phyloP scores from a whole-genome alignment of 1,284 basidiomycete species.

The Irpex sp. region DNA sequence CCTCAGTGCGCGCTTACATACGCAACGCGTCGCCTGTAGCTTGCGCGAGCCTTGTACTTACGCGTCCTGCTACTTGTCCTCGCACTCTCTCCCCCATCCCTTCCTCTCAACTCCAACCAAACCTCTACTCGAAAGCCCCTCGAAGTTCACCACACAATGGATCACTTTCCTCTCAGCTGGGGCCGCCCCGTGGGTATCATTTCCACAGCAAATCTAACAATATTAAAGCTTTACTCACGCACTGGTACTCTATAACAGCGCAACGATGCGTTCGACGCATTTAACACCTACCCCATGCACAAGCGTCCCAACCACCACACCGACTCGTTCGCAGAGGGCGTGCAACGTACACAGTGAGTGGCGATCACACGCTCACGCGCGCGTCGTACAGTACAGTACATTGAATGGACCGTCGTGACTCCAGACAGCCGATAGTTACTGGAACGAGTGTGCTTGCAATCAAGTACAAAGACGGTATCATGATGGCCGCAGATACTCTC shows the following conservation, averaged over 20 bases:
- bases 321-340: conserved; percentile 55
- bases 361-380: background rate
- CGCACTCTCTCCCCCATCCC: background rate
- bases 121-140: background rate
- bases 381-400: background rate
- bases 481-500: conserved; percentile 99
- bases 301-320: conserved; percentile 44
- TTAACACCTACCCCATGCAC: conserved; percentile 69
- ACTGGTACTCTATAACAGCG: conserved; percentile 37
- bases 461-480: conserved; percentile 93
- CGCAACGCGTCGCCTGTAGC: conserved; percentile 5
- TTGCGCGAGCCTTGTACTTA: conserved; percentile 2
- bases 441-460: conserved; percentile 94
- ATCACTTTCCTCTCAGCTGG: conserved; percentile 79
- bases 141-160: conserved; percentile 41
- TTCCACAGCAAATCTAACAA: background rate
- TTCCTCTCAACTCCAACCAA: background rate
- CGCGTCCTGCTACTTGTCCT: conserved; percentile 1
- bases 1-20: conserved; percentile 11
- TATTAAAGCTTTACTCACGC: background rate
- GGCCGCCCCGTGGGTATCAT: conserved; percentile 60
- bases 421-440: conserved; percentile 91
- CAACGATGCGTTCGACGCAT: conserved; percentile 66
- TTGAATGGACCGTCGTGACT: too few species aligned
- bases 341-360: conserved; percentile 73